phyloP scores from a whole-genome alignment of 768 basidiomycete species.

The Lactarius sp. region DNA sequence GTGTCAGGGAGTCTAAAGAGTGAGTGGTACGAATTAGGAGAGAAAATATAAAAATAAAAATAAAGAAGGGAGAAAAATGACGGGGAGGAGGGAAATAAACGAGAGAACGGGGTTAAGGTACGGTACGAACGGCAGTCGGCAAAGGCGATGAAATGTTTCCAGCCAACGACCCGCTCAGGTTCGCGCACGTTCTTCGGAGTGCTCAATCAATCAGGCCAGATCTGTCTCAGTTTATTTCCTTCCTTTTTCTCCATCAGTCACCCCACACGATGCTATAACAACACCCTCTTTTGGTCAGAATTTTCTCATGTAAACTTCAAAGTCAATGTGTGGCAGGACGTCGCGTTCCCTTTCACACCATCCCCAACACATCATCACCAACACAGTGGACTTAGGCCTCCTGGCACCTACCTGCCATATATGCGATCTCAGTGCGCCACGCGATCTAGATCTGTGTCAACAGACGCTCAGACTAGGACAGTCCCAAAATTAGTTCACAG shows the following conservation, averaged over 20 bases:
- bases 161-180: constrained; percentile 30
- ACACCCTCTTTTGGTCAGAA: not conserved
- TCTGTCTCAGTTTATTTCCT: constrained; percentile 1
- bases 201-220: constrained; percentile 10
- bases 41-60: not conserved
- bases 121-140: not conserved
- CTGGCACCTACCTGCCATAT: not conserved
- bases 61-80: not conserved
- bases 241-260: not conserved
- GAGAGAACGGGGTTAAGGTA: constrained; percentile 8
- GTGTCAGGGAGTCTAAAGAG: not conserved
- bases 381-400: not conserved
- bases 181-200: constrained; percentile 39
- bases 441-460: constrained; percentile 13
- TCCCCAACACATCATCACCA: no score
- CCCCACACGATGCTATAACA: not conserved
- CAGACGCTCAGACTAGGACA: not conserved
- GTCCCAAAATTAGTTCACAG: constrained; percentile 10
- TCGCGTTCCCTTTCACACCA: no score
- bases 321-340: no score
- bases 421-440: not conserved
- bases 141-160: not conserved
- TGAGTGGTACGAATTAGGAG: not conserved
- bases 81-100: not conserved
- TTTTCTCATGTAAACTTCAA: no score